Conservation (phyloP, 2,329 filamentous ascomycete genomes). For the Aspergillus tubingensis region DNA sequence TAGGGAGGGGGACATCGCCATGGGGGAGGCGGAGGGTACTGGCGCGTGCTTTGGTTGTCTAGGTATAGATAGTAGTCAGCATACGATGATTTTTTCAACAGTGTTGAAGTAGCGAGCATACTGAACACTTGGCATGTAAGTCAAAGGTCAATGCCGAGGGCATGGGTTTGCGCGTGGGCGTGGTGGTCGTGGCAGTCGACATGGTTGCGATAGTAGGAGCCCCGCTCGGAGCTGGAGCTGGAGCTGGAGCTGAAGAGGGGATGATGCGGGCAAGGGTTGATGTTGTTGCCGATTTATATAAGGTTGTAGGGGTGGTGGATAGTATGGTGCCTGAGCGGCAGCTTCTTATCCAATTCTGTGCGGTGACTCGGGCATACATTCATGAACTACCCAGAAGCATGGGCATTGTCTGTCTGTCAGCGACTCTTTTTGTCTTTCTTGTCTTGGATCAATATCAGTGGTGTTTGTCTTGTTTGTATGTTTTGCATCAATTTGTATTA, state of each 20-base stretch:
- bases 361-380: not conserved
- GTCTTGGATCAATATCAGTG: conserved; percentile 7
- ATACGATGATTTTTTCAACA: not conserved
- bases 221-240: conserved; percentile 12
- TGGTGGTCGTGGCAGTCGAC: conserved; percentile 29
- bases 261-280: not conserved
- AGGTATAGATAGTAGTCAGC: conserved; percentile 5
- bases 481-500: conserved; percentile 9
- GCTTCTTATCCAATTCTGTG: not conserved
- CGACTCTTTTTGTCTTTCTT: not conserved
- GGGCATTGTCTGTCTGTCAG: not conserved
- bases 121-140: conserved; percentile 75
- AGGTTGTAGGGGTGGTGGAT: not conserved
- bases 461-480: conserved; percentile 19
- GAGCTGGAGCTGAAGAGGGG: not conserved
- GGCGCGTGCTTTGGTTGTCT: conserved; percentile 94
- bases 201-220: conserved; percentile 27
- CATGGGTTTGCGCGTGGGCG: conserved; percentile 35
- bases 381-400: not conserved
- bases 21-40: conserved; percentile 86
- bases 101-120: conserved; percentile 52
- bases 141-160: conserved; percentile 74
- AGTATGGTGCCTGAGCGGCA: not conserved
- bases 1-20: conserved; percentile 82
- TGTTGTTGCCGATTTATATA: not conserved